Conservation (phyloP, 805 yeast genomes). For the Metschnikowia vanudenii region DNA sequence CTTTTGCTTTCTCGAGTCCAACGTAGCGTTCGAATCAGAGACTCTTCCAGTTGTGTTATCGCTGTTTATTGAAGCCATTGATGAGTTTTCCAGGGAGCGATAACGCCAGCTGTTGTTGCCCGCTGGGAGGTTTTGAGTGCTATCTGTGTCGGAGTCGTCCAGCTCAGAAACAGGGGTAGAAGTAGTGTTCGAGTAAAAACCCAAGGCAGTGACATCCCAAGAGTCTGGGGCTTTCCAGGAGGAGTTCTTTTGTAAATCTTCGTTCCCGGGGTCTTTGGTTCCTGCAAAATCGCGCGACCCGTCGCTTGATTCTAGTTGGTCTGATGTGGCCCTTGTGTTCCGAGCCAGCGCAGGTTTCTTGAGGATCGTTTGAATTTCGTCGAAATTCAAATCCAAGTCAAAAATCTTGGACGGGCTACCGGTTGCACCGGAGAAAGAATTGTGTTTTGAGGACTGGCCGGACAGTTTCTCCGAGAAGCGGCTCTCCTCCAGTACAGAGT, state of each 20-base stretch:
- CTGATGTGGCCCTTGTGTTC: background rate
- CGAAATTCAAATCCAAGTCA: slow-evolving; percentile 47
- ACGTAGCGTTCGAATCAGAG: background rate
- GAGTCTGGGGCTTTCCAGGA: slow-evolving; percentile 49
- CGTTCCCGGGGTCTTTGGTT: slow-evolving; percentile 9
- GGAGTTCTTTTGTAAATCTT: slow-evolving; percentile 14
- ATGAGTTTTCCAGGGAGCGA: background rate
- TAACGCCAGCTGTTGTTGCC: background rate
- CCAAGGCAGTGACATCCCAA: slow-evolving; percentile 43
- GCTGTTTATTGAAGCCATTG: slow-evolving; percentile 2
- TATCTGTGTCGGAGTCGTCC: slow-evolving; percentile 13
- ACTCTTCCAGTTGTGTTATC: background rate
- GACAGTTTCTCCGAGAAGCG: slow-evolving; percentile 14
- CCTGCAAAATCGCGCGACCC: slow-evolving; percentile 1
- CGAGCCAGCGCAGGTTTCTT: slow-evolving; percentile 23
- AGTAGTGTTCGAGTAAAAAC: slow-evolving; percentile 9
- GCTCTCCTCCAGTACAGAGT: slow-evolving; percentile 16
- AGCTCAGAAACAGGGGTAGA: slow-evolving; percentile 13
- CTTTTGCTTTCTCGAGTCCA: slow-evolving; percentile 8
- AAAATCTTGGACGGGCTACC: slow-evolving; percentile 21
- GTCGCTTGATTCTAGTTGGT: slow-evolving; percentile 1
- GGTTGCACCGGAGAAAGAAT: slow-evolving; percentile 16
- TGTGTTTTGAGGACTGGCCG: slow-evolving; percentile 11
- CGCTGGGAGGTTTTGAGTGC: background rate
- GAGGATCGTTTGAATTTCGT: slow-evolving; percentile 53